phyloP scores from a whole-genome alignment of 495 filamentous ascomycete genomes.

The Penicillium macrosclerotiorum region DNA sequence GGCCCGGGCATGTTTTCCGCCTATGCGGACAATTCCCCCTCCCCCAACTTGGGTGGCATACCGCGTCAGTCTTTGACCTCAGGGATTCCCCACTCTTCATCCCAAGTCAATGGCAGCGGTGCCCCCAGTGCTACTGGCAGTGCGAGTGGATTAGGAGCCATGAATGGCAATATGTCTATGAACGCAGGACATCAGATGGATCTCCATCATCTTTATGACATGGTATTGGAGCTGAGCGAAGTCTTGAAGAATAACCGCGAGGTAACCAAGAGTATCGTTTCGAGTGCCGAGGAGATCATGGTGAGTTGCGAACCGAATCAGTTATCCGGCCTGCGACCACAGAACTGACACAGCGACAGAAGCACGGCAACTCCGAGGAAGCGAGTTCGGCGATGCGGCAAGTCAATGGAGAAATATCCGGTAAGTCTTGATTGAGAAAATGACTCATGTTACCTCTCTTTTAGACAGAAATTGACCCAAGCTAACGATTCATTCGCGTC shows the following conservation, averaged over 20 bases:
- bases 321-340: background rate
- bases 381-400: slow-evolving; percentile 43
- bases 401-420: slow-evolving; percentile 47
- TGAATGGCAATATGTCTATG: slow-evolving; percentile 58
- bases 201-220: slow-evolving; percentile 77
- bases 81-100: slow-evolving; percentile 28
- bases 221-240: slow-evolving; percentile 77
- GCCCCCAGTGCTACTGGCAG: too few relatives aligned
- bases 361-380: slow-evolving; percentile 46
- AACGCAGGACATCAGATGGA: slow-evolving; percentile 85
- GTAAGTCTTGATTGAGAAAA: slow-evolving; percentile 35
- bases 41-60: slow-evolving; percentile 35
- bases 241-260: slow-evolving; percentile 75
- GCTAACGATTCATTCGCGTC: too few relatives aligned
- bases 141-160: slow-evolving; percentile 45
- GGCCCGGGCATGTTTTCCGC: slow-evolving; percentile 33
- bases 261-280: slow-evolving; percentile 70
- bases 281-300: slow-evolving; percentile 62
- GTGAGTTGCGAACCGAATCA: slow-evolving; percentile 28
- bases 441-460: background rate
- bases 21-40: slow-evolving; percentile 30
- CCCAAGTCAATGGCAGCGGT: slow-evolving; percentile 51
- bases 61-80: slow-evolving; percentile 39
- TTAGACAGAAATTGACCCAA: too few relatives aligned
- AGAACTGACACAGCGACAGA: slow-evolving; percentile 27